phyloP scores from a whole-genome alignment of 2,329 filamentous ascomycete species.

The Paecilomyces variotii region DNA sequence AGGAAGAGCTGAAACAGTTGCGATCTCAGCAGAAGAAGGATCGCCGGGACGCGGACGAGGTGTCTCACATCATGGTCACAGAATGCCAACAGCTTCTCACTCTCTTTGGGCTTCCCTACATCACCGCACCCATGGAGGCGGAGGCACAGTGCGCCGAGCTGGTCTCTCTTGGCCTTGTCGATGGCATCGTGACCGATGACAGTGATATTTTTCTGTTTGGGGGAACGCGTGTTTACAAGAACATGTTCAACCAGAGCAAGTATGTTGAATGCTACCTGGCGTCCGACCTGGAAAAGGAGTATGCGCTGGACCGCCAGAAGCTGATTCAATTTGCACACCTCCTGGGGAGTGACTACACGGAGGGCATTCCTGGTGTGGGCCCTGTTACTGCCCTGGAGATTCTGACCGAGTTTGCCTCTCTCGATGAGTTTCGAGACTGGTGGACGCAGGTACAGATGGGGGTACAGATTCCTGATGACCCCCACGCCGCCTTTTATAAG shows the following conservation, averaged over 20 bases:
- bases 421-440: slow-evolving; percentile 79
- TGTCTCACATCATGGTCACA: slow-evolving; percentile 89
- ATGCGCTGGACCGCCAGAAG: slow-evolving; percentile 76
- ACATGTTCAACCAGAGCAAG: slow-evolving; percentile 99
- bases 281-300: slow-evolving; percentile 77
- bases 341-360: slow-evolving; percentile 88
- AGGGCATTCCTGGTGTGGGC: slow-evolving; percentile 81
- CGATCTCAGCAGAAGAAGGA: slow-evolving; percentile 96
- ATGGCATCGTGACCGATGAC: slow-evolving; percentile 96
- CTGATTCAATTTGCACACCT: slow-evolving; percentile 87
- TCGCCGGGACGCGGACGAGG: slow-evolving; percentile 89
- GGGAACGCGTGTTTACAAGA: slow-evolving; percentile 94
- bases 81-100: slow-evolving; percentile 88
- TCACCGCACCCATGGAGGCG: slow-evolving; percentile 97
- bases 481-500: slow-evolving; percentile 60
- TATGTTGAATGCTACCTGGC: slow-evolving; percentile 93
- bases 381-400: slow-evolving; percentile 94
- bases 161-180: slow-evolving; percentile 76
- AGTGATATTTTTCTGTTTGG: slow-evolving; percentile 96
- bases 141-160: slow-evolving; percentile 96
- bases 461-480: slow-evolving; percentile 48
- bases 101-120: slow-evolving; percentile 89
- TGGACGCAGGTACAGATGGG: slow-evolving; percentile 74
- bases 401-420: slow-evolving; percentile 70
- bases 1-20: slow-evolving; percentile 76